Base-by-base conservation (phyloP, 2,329 filamentous ascomycete species). In the Leptosphaerulina australis region DNA sequence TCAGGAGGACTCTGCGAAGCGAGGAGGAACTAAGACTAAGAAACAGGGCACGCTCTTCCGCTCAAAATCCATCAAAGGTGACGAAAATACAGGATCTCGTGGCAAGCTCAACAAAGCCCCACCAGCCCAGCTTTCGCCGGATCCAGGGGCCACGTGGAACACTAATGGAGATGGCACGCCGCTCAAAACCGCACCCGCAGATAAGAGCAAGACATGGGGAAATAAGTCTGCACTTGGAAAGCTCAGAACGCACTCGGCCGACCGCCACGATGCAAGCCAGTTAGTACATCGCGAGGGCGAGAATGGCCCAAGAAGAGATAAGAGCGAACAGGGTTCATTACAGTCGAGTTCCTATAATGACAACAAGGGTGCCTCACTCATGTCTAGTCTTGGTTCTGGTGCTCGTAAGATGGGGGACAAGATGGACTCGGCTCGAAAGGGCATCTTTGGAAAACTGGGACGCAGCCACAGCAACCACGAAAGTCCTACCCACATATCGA, bases 371-470 rank as follows among this genome's bases (percentile, higher is more conserved):
- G 77, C 80, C 41, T 79, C 81, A 2, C 85, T 94, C 46, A 83
- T 94, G 66, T 88, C 82, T 57, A 90, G 88, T 48, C 76, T 94
- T 35, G 88, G 88, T 59, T 87, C 82, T 60, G 86, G 86, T 4
- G 87, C 86, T 14, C 87, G 83, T 40, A 87, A 86, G 62, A 88
- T 89, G 45, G 90, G 89, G 17, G 89, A 90, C 57, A 80, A 81
- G 30, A 70, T 85, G 49, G 80, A 80, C 56, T 90, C 91, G 64
- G 84, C 93, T 55, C 87, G 89, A 58, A 93, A 91, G 67, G 88
- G 88, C 8, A 80, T 95, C 41, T 92, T 96, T 66, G 88, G 88
- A 52, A 94, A 94, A 72, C 81, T 87, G 59, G 82, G 81, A 15
- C 82, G 89, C 46, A 88, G 86, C 64, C 81, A 81, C 35, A 90